Conservation (phyloP, 495 filamentous ascomycete species). For the Aspergillus egyptiacus region DNA sequence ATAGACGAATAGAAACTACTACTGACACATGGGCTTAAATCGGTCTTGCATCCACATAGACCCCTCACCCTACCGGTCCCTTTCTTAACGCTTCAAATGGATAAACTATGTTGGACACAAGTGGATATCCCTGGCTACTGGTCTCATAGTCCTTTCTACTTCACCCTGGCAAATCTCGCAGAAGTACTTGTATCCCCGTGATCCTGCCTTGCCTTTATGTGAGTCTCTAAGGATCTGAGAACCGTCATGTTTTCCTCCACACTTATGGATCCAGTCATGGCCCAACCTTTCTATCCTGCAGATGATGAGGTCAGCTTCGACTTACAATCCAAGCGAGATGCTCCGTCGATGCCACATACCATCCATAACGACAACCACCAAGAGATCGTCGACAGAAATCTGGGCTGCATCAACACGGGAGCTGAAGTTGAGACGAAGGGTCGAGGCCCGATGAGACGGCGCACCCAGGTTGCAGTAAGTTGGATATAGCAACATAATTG, state of each 20-base stretch:
- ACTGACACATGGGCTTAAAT: conserved; percentile 25
- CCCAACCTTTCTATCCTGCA: conserved; percentile 24
- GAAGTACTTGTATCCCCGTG: conserved; percentile 14
- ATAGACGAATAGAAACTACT: conserved; percentile 8
- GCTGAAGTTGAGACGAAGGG: conserved; percentile 30
- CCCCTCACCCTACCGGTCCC: conserved; percentile 18
- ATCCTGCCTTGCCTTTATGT: conserved; percentile 16
- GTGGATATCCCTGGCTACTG: conserved; percentile 13
- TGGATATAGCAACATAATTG: not conserved
- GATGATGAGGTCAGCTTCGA: conserved; percentile 28
- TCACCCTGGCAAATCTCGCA: conserved; percentile 7
- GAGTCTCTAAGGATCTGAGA: conserved; percentile 15
- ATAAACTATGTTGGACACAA: conserved; percentile 14
- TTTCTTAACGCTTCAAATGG: conserved; percentile 19
- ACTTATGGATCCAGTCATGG: conserved; percentile 29
- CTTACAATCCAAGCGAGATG: conserved; percentile 16
- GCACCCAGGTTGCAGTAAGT: conserved; percentile 68
- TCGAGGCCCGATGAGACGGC: conserved; percentile 34
- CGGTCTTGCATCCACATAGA: conserved; percentile 21
- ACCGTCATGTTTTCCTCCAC: conserved; percentile 17
- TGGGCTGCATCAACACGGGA: conserved; percentile 17
- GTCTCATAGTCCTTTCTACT: conserved; percentile 15
- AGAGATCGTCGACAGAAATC: conserved; percentile 21
- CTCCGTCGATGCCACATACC: conserved; percentile 26
- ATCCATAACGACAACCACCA: conserved; percentile 23